Evolutionary conservation across 148 eudicot genomes (phyloP), one percentile per base, ranked within the genome.

Genomic region (Fagopyrum esculentum): DNA sequence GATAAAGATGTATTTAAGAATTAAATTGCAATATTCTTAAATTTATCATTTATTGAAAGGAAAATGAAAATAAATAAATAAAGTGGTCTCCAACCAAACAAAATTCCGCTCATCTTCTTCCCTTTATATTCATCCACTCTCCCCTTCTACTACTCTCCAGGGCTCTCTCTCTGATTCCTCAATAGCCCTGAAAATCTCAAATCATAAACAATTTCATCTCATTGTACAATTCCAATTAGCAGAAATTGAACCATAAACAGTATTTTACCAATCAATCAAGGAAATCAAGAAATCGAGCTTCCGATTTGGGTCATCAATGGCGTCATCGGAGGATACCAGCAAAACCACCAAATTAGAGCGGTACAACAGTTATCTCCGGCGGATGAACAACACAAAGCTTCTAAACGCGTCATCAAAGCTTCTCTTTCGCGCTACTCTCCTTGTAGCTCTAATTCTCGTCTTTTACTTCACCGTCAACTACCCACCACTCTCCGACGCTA

Each of bases 351-450:
- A 91, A 76, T 82, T 90, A 3, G 71, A 66, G 84, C 85, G 93
- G 3, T 93, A 93, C 88, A 88, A 90, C 83, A 83, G 84, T 87
- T 93, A 93, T 77, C 70, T 91, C 80, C 83, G 90, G 11, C 85
- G 89, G 73, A 87, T 91, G 17, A 85, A 88, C 88, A 78, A 78
- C 83, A 85, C 97, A 0, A 89, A 91, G 40, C 88, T 91, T 73
- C 63, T 93, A 1, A 85, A 89, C 7, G 93, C 98, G 0, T 93
- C 98, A 6, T 91, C 98, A 0, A 93, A 91, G 50, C 89, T 93
- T 44, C 78, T 94, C 11, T 94, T 94, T 78, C 87, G 97, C 0
- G 84, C 83, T 45, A 91, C 97, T 6, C 93, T 94, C 43, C 77
- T 91, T 4, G 80, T 87, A 5, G 91, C 98, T 0, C 79, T 94